Evolutionary conservation across 2,329 filamentous ascomycete genomes (phyloP).

Genomic region (Cercospora zeae-maydis): DNA sequence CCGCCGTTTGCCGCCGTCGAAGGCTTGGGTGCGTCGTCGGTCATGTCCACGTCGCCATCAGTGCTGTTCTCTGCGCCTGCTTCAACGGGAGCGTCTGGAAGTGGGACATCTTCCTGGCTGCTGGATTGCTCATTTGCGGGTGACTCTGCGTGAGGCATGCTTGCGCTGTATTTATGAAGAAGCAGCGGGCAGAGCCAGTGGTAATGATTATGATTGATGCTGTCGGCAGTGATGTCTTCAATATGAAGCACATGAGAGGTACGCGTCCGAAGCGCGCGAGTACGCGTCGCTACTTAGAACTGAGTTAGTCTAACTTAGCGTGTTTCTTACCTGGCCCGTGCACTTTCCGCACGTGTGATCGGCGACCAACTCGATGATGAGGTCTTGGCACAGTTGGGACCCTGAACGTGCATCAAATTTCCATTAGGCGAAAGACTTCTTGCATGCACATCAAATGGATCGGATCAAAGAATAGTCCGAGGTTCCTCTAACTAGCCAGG

Average conservation of each 20-base stretch:
- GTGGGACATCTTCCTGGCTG: slow-evolving; percentile 34
- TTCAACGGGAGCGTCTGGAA: slow-evolving; percentile 33
- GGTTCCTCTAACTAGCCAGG: too few relatives aligned
- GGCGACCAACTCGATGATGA: too few relatives aligned
- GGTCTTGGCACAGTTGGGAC: too few relatives aligned
- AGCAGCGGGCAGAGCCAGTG: neutral
- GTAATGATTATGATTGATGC: neutral
- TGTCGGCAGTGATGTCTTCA: neutral
- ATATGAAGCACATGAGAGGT: neutral
- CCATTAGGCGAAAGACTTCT: too few relatives aligned
- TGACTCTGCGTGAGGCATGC: slow-evolving; percentile 47
- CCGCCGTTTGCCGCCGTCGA: slow-evolving; percentile 15
- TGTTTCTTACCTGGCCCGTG: too few relatives aligned
- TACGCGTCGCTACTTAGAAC: too few relatives aligned
- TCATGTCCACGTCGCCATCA: slow-evolving; percentile 23
- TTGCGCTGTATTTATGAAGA: slow-evolving; percentile 22
- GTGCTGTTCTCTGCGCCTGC: slow-evolving; percentile 20
- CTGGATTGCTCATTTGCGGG: slow-evolving; percentile 27
- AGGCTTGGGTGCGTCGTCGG: slow-evolving; percentile 3
- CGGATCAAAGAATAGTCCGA: too few relatives aligned
- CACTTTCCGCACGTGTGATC: too few relatives aligned
- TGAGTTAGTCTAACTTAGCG: too few relatives aligned
- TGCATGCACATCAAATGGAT: too few relatives aligned
- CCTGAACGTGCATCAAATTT: too few relatives aligned
- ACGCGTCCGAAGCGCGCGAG: neutral